Evolutionary conservation across 306 rosid species (phyloP), one percentile per base, ranked within the genome.

Genomic region (Corylus americana): DNA sequence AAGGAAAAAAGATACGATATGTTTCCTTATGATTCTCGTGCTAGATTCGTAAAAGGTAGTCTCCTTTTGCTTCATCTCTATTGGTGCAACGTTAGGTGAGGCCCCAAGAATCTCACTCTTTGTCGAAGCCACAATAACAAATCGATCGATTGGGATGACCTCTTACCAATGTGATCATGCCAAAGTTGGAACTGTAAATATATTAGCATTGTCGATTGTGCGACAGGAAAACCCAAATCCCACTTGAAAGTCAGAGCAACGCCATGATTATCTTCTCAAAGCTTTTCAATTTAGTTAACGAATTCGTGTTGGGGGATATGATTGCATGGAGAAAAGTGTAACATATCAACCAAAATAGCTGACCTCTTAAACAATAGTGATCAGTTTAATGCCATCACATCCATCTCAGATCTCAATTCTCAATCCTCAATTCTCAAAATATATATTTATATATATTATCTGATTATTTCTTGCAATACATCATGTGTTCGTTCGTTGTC

Each of bases 181-280:
- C 70, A 18, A 42, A 29, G 63, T 78, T 50, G 77, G 55, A n/a
- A 51, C 49, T 54, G 20, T 5, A 1, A 5, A 11, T 12, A 29
- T 3, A 2, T 4, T 39, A 22, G 27, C 11, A 20, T 20, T 12
- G 74, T 61, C 35, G 62, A 35, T 68, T 74, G 59, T 73, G 78
- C 6, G 39, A 58, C 50, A 39, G 50, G 44, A 44, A 67, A 18
- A 11, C 22, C 48, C 78, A 73, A 80, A 74, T 53, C 50, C 8
- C 81, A 55, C 50, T 27, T 14, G 7, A 49, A 84, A 84, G 87
- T 84, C 87, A 84, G 74, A 81, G 61, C 49, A 27, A 74, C n/a
- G 87, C 31, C 45, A 80, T 84, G 66, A 84, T 84, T 84, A 74
- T 80, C 54, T 66, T 61, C 79, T 73, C 82, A 79, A 79, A 54